These are phyloP conservation scores for Zalaria obscura DNA, from an alignment of 2,329 filamentous ascomycete species.

Conservation along the genomic window DNA sequence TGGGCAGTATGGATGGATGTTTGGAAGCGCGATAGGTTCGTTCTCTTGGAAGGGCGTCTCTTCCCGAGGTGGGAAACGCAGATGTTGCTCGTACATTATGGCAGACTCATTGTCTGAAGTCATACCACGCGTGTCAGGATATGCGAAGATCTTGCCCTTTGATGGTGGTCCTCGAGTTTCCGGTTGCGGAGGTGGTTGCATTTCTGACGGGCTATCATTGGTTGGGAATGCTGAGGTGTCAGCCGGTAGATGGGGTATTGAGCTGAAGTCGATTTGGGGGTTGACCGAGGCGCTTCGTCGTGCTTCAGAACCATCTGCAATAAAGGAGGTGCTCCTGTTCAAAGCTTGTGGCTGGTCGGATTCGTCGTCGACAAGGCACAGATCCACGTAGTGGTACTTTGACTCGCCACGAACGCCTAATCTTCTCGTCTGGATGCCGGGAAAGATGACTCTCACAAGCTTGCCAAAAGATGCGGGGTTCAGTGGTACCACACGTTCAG, in stretches of 20 bases:
- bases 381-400: slow-evolving; percentile 79
- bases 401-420: slow-evolving; percentile 91
- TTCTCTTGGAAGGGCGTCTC: slow-evolving; percentile 47
- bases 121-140: slow-evolving; percentile 29
- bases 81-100: slow-evolving; percentile 44
- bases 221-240: slow-evolving; percentile 34
- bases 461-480: slow-evolving; percentile 98
- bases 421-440: slow-evolving; percentile 81
- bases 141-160: slow-evolving; percentile 29
- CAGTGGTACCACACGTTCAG: slow-evolving; percentile 82
- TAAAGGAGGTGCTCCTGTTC: slow-evolving; percentile 9
- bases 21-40: slow-evolving; percentile 66
- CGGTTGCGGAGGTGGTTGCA: slow-evolving; percentile 11
- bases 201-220: slow-evolving; percentile 16
- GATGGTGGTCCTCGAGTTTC: slow-evolving; percentile 24
- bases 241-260: slow-evolving; percentile 30
- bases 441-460: slow-evolving; percentile 88
- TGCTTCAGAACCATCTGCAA: slow-evolving; percentile 6
- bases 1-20: slow-evolving; percentile 70
- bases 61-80: slow-evolving; percentile 46
- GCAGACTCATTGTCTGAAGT: slow-evolving; percentile 24
- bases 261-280: slow-evolving; percentile 20
- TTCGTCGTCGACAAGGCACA: slow-evolving; percentile 34
- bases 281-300: slow-evolving; percentile 16
- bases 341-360: slow-evolving; percentile 11